A percentile compares a stretch with the other conserved stretches of the same genome.
Conservation (phyloP, 345 rosid species). For the Ceriops decandra region DNA sequence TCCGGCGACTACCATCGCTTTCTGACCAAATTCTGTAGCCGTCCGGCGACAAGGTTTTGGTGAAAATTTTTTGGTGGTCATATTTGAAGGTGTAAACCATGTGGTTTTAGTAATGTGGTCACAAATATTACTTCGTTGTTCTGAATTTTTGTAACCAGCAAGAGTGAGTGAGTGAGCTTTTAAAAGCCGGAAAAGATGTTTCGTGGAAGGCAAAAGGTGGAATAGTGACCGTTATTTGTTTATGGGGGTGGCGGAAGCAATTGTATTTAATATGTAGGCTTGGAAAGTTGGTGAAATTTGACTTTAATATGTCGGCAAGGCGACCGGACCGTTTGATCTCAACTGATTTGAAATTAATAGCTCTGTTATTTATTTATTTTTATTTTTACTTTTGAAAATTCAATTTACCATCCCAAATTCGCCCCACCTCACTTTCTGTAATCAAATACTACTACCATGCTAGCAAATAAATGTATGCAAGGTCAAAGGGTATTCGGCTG, state of each 20-base stretch:
- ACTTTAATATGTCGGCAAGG: not conserved
- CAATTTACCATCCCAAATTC: too few relatives aligned
- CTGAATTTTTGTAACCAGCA: not conserved
- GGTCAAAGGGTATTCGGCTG: too few relatives aligned
- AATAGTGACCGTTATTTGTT: slow-evolving; percentile 19
- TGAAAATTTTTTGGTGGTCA: slow-evolving; percentile 12
- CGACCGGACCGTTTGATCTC: slow-evolving; percentile 12
- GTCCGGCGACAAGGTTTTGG: not conserved
- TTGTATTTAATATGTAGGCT: too few relatives aligned
- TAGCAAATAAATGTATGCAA: too few relatives aligned
- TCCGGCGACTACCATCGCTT: slow-evolving; percentile 81
- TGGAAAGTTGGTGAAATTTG: not conserved
- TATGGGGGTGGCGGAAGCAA: not conserved
- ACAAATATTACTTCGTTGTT: not conserved
- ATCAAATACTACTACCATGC: too few relatives aligned
- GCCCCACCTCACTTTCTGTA: too few relatives aligned
- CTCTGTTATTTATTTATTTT: too few relatives aligned
- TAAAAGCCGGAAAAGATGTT: not conserved
- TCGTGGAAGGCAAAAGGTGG: not conserved
- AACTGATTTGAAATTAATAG: too few relatives aligned
- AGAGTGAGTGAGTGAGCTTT: not conserved
- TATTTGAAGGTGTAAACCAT: too few relatives aligned
- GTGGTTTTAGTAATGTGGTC: not conserved
- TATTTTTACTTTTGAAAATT: too few relatives aligned
- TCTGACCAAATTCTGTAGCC: slow-evolving; percentile 69